Percentiles rank a stretch among this genome's conserved stretches.
Conservation (phyloP, 1,139 yeast species). For the Candida gigantensis region DNA sequence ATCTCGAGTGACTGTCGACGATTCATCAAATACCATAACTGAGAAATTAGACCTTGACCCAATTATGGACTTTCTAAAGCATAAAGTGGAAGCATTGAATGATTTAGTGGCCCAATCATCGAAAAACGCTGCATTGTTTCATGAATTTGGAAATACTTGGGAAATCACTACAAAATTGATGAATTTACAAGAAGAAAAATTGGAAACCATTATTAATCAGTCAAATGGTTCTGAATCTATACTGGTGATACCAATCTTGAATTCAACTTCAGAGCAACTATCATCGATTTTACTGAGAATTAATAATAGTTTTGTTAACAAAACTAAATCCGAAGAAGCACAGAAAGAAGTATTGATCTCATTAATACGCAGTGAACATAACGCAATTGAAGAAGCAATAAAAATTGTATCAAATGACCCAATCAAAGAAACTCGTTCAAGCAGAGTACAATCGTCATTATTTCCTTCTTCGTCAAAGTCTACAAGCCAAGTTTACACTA, state of each 20-base stretch:
- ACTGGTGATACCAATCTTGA: conserved; percentile 6
- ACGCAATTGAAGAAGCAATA: conserved; percentile 13
- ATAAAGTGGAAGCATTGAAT: conserved; percentile 30
- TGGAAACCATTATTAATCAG: conserved; percentile 21
- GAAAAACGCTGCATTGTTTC: conserved; percentile 29
- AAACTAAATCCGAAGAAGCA: neutral
- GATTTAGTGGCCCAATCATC: conserved; percentile 29
- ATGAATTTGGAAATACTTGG: conserved; percentile 37
- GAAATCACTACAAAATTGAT: conserved; percentile 35
- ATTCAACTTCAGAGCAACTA: conserved; percentile 10
- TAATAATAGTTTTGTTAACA: neutral
- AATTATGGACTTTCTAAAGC: conserved; percentile 28
- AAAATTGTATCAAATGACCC: conserved; percentile 8
- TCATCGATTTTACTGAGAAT: neutral
- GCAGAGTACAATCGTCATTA: conserved; percentile 1
- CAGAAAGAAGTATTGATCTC: conserved; percentile 2
- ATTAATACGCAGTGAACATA: conserved; percentile 9
- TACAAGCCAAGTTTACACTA: conserved; percentile 9
- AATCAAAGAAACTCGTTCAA: neutral
- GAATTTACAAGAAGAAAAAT: conserved; percentile 27
- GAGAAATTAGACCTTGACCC: conserved; percentile 40
- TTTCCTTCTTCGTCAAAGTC: conserved; percentile 12
- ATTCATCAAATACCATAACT: conserved; percentile 32
- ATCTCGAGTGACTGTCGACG: conserved; percentile 26
- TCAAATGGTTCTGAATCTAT: conserved; percentile 15